Percentiles rank a stretch among this genome's conserved stretches.
Conservation (phyloP, 129 eudicot genomes). For the Escallonia rubra region DNA sequence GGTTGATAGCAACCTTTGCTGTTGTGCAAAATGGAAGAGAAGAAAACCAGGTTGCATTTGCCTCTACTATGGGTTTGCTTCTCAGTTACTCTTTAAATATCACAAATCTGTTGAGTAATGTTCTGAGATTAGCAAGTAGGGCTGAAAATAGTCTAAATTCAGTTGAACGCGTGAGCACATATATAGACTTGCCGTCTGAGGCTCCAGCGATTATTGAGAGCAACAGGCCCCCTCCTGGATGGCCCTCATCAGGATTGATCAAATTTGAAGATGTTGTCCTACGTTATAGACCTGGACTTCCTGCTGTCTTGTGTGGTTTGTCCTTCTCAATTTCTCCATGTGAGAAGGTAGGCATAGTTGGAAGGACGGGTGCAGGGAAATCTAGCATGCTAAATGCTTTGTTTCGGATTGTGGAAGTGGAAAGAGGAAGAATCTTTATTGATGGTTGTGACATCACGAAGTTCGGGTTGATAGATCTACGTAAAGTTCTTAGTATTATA, state of each 20-base stretch:
- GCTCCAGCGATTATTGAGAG: constrained; percentile 61
- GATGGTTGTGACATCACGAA: constrained; percentile 66
- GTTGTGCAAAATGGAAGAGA: constrained; percentile 84
- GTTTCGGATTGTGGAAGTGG: constrained; percentile 87
- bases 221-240: constrained; percentile 81
- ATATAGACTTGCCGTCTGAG: constrained; percentile 79
- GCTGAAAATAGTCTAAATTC: constrained; percentile 94
- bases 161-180: constrained; percentile 86
- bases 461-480: constrained; percentile 77
- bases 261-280: constrained; percentile 71
- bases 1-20: constrained; percentile 94
- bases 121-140: constrained; percentile 75
- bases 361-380: constrained; percentile 98
- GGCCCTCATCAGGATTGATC: constrained; percentile 78
- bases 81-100: constrained; percentile 86
- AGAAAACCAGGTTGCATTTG: constrained; percentile 77
- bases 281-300: constrained; percentile 84
- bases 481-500: constrained; percentile 85
- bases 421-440: constrained; percentile 74
- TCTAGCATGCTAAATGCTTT: constrained; percentile 94
- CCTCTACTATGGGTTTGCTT: constrained; percentile 86
- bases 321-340: constrained; percentile 61
- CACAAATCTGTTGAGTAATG: constrained; percentile 72
- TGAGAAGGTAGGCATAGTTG: constrained; percentile 89
- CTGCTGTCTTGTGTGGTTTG: constrained; percentile 81